phyloP scores from a whole-genome alignment of 116 monocot genomes.

The Papilionanthe hybrid region DNA sequence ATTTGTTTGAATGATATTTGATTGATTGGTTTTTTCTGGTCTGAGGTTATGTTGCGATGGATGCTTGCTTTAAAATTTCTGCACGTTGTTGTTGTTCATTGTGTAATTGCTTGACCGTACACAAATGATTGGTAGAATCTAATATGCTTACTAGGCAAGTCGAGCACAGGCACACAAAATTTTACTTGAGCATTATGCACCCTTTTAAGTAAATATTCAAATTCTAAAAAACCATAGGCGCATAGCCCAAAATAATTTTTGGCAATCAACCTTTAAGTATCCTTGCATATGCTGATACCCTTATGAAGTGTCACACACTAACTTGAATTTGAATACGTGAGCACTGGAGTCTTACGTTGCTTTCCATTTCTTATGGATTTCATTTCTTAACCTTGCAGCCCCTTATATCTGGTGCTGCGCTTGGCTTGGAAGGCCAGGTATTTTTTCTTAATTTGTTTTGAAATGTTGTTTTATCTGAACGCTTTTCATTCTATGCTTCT shows the following conservation, averaged over 20 bases:
- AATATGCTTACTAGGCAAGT: too few species aligned
- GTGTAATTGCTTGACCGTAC: too few species aligned
- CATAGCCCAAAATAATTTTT: background rate
- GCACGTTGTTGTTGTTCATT: too few species aligned
- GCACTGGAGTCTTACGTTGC: background rate
- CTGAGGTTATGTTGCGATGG: too few species aligned
- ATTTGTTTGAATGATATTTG: too few species aligned
- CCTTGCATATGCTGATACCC: background rate
- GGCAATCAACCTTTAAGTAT: background rate
- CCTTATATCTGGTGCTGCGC: conserved; percentile 91
- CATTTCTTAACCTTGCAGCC: conserved; percentile 49
- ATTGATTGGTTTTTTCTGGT: too few species aligned
- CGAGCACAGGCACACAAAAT: too few species aligned
- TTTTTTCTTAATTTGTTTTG: conserved; percentile 5
- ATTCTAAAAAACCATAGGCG: background rate
- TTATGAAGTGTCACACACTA: background rate
- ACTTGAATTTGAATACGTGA: background rate
- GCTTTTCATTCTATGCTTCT: background rate
- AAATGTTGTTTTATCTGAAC: background rate
- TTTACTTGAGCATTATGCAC: too few species aligned
- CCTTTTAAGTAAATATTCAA: background rate
- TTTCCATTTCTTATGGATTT: background rate
- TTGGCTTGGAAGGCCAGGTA: conserved; percentile 99
- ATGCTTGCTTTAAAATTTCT: too few species aligned
- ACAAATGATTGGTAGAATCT: too few species aligned